phyloP scores from a whole-genome alignment of 1,284 basidiomycete genomes.

The Leucoagaricus sp. region DNA sequence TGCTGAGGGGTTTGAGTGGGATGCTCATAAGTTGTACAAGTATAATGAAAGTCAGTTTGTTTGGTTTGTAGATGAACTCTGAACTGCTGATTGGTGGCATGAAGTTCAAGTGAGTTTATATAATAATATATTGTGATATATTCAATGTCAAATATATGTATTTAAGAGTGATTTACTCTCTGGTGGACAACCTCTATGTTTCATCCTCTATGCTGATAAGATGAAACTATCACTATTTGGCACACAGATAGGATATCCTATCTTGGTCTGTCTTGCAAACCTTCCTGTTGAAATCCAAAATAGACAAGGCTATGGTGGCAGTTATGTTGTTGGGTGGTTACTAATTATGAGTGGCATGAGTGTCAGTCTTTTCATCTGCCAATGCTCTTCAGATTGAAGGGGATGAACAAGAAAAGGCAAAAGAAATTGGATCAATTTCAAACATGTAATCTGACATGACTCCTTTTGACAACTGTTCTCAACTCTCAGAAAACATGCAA shows the following conservation, averaged over 20 bases:
- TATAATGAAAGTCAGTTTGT: conserved; percentile 26
- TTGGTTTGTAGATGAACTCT: conserved; percentile 35
- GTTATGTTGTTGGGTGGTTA: conserved; percentile 41
- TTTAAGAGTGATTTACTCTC: conserved; percentile 19
- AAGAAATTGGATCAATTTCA: not conserved
- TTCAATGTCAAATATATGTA: not conserved
- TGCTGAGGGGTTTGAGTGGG: conserved; percentile 28
- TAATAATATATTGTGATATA: not conserved
- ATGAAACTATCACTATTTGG: conserved; percentile 45
- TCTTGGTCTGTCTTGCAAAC: conserved; percentile 38
- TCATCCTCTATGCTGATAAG: conserved; percentile 47
- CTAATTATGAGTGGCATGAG: conserved; percentile 34
- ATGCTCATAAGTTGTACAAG: conserved; percentile 29
- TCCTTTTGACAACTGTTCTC: not conserved
- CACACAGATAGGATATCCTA: conserved; percentile 33
- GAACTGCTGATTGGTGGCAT: conserved; percentile 28
- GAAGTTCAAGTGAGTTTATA: conserved; percentile 32
- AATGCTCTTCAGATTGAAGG: conserved; percentile 24
- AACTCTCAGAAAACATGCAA: not conserved
- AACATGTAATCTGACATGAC: not conserved
- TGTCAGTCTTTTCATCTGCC: conserved; percentile 24
- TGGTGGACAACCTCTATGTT: conserved; percentile 20
- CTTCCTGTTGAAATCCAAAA: conserved; percentile 38
- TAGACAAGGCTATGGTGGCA: conserved; percentile 35
- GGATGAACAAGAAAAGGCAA: not conserved